Evolutionary conservation across 345 rosid genomes (phyloP), one percentile per base, ranked within the genome.

Genomic region (Syzygium aqueum): DNA sequence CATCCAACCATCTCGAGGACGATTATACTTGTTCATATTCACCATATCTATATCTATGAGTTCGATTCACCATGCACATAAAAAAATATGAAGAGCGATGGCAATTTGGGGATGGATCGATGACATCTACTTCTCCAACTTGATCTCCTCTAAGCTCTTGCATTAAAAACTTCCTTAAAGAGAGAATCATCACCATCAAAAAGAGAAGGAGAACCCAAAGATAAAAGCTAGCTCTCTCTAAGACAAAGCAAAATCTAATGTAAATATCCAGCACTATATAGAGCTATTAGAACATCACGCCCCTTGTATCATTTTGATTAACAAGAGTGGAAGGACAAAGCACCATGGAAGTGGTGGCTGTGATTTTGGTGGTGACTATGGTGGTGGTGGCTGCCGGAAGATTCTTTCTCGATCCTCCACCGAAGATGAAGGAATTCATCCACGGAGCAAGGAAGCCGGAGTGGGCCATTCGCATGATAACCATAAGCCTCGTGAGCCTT

Each of bases 401-500:
- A 63, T 61, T 93, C 93, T 46, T 43, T 90, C 85, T 93, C 90
- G 65, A 91, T 89, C 87, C 85, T 87, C 93, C 94, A 90, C 87
- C 88, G 91, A 61, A 91, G 89, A 67, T 89, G 91, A 77, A 93
- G 87, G 87, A 93, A 93, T 51, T 91, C 93, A 53, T 91, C 93
- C 25, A 87, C 91, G 23, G 92, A 91, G 59, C 94, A 93, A 10
- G 94, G 93, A 8, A 93, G 89, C 88, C 92, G 85, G 2, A 93
- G 86, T 2, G 93, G 93, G 5, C 93, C 94, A 11, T 78, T 23
- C 15, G 91, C 80, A 57, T 91, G 91, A 89, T 93, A 93, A 22
- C 93, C 93, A 28, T 90, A 93, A 3, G 89, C 85, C 85, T 93
- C 93, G 27, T 86, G 88, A 21, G 93, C 93, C 87, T 87, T 90